Evolutionary conservation across 2,329 filamentous ascomycete species (phyloP).

Genomic region (Nannizziopsis arthrosporioides): DNA sequence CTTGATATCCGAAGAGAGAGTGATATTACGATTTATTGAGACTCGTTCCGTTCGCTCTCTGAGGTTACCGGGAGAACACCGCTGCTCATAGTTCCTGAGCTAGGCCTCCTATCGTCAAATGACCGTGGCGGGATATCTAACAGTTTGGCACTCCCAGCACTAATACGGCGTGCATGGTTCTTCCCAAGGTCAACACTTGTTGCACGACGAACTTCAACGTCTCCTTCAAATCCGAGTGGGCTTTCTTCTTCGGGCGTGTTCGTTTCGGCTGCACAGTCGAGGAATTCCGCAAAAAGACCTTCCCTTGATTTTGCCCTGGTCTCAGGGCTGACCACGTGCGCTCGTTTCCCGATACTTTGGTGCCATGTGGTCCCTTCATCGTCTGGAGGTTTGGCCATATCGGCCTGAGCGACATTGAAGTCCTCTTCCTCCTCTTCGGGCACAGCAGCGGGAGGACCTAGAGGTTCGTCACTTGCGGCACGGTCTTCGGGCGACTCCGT

Average conservation of each 20-base stretch:
- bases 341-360: conserved; percentile 43
- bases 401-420: not conserved
- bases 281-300: conserved; percentile 45
- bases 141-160: conserved; percentile 64
- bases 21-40: not conserved
- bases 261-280: conserved; percentile 26
- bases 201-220: conserved; percentile 47
- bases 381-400: conserved; percentile 43
- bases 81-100: conserved; percentile 10
- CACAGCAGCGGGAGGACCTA: conserved; percentile 43
- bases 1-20: not conserved
- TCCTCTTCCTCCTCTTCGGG: conserved; percentile 31
- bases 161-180: conserved; percentile 58
- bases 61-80: conserved; percentile 5
- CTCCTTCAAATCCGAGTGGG: conserved; percentile 24
- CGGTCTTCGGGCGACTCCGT: conserved; percentile 52
- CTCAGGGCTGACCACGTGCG: conserved; percentile 52
- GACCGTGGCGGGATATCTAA: conserved; percentile 50
- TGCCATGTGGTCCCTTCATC: conserved; percentile 34
- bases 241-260: conserved; percentile 26
- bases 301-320: conserved; percentile 51
- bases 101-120: conserved; percentile 39
- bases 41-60: not conserved
- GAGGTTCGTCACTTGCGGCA: conserved; percentile 61
- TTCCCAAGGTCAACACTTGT: conserved; percentile 57